phyloP scores from a whole-genome alignment of 768 basidiomycete genomes.

The Lentinus brumalis region DNA sequence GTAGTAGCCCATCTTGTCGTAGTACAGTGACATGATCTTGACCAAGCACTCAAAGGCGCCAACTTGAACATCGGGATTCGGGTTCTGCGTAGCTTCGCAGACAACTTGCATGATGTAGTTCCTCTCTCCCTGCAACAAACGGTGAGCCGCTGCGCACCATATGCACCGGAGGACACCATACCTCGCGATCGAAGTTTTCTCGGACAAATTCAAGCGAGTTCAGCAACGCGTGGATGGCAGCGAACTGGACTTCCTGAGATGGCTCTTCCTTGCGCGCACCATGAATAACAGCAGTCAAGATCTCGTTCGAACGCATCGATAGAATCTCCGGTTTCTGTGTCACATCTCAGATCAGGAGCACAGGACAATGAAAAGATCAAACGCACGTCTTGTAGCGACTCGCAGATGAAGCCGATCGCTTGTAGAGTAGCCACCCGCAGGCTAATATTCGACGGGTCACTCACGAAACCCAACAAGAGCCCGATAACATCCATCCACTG shows the following conservation, averaged over 20 bases:
- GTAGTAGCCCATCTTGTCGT: conserved; percentile 98
- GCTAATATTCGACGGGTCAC: conserved; percentile 68
- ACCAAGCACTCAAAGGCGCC: conserved; percentile 95
- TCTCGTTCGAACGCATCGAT: conserved; percentile 90
- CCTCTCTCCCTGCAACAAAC: conserved; percentile 77
- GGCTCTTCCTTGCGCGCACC: conserved; percentile 96
- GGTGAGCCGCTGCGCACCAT: neutral
- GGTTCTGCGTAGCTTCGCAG: conserved; percentile 94
- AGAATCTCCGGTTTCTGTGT: conserved; percentile 90
- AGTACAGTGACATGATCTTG: conserved; percentile 96
- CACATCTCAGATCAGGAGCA: neutral
- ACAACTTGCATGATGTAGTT: conserved; percentile 99
- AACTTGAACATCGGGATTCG: conserved; percentile 82
- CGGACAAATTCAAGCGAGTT: conserved; percentile 98
- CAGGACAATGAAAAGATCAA: neutral
- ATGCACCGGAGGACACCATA: conserved; percentile 39
- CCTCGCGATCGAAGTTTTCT: conserved; percentile 98
- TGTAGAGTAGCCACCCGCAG: conserved; percentile 88
- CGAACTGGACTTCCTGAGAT: conserved; percentile 85
- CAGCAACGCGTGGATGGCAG: conserved; percentile 89
- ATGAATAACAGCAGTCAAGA: conserved; percentile 97
- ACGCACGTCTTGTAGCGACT: conserved; percentile 77
- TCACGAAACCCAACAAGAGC: conserved; percentile 83
- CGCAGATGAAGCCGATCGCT: conserved; percentile 97
- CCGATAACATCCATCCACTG: conserved; percentile 94